Evolutionary conservation across 2,329 filamentous ascomycete genomes (phyloP).

Genomic region (Cordyceps farinosa): DNA sequence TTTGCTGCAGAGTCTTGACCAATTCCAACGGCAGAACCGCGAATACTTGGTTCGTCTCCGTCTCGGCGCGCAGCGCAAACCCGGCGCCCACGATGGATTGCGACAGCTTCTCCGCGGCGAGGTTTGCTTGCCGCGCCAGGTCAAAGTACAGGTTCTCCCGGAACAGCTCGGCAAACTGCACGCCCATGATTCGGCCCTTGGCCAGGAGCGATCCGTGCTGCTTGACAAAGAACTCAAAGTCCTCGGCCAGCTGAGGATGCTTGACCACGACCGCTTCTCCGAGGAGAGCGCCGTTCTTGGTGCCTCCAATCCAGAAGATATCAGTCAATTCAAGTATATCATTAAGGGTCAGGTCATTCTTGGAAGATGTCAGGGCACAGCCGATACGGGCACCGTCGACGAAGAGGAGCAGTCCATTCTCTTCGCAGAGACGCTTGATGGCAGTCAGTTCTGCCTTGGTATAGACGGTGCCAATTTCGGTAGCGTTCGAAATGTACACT

Average conservation of each 20-base stretch:
- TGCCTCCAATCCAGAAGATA: slow-evolving; percentile 54
- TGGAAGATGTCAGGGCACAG: slow-evolving; percentile 39
- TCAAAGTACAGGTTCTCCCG: slow-evolving; percentile 43
- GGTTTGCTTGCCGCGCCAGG: slow-evolving; percentile 42
- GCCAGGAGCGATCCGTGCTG: slow-evolving; percentile 49
- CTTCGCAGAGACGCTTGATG: slow-evolving; percentile 41
- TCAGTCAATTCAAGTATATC: slow-evolving; percentile 47
- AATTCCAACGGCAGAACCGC: slow-evolving; percentile 39
- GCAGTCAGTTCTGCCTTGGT: slow-evolving; percentile 38
- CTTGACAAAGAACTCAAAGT: slow-evolving; percentile 50
- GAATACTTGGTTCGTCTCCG: slow-evolving; percentile 52
- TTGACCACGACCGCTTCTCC: slow-evolving; percentile 50
- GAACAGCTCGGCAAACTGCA: slow-evolving; percentile 49
- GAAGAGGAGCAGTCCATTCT: slow-evolving; percentile 40
- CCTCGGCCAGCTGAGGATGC: slow-evolving; percentile 36
- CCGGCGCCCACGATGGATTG: slow-evolving; percentile 40
- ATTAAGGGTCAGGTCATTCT: slow-evolving; percentile 40
- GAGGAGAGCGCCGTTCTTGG: slow-evolving; percentile 48
- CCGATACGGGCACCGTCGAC: slow-evolving; percentile 48
- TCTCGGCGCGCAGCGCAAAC: slow-evolving; percentile 40
- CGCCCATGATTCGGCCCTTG: slow-evolving; percentile 47
- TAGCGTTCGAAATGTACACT: slow-evolving; percentile 51
- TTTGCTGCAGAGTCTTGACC: slow-evolving; percentile 38
- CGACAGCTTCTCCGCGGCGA: slow-evolving; percentile 42
- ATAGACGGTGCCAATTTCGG: slow-evolving; percentile 49